Evolutionary conservation across 345 rosid species (phyloP), one percentile per base, ranked within the genome.

Genomic region (Pistacia integerrima): DNA sequence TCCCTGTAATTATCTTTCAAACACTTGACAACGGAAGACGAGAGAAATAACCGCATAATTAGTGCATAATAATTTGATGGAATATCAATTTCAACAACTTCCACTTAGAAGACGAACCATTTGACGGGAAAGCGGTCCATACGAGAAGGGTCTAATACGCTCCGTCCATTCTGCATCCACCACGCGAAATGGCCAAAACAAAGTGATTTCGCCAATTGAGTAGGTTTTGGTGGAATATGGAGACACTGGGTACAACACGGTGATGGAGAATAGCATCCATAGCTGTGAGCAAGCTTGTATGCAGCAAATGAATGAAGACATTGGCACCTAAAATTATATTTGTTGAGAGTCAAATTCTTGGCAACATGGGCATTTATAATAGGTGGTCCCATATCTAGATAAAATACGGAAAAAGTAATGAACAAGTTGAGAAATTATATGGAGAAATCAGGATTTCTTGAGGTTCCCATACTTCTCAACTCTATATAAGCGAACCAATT

Each of bases 401-500:
- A 16, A 16, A 33, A 17, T 17, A 35, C 8, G 18, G 51, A 55
- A 44, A 69, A 56, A 30, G 25, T 48, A 41, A 28, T 4, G 0
- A 8, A 14, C 66, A 69, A 74, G 66, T 30, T 69, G 75, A 20
- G 67, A 62, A 20, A 60, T 28, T 61, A 3, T 3, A 14, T 64
- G 5, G 46, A 7, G 46, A 41, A 41, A 5, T 8, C 48, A 57
- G 49, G 30, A 52, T 52, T 74, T 41, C 54, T 44, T 66, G 70
- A 75, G 72, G 67, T 72, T 61, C 70, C 67, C 75, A 71, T 70
- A 64, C 79, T 61, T 60, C 77, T 25, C 51, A 36, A 67, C 13
- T 57, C 77, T 82, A 67, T 76, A 76, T 64, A 64, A 79, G 71
- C 28, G 2, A 25, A 48, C 36, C 76, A 68, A 67, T 11, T 64